Evolutionary conservation across 805 yeast species (phyloP).

Genomic region (Wickerhamiella vanderwaltii): DNA sequence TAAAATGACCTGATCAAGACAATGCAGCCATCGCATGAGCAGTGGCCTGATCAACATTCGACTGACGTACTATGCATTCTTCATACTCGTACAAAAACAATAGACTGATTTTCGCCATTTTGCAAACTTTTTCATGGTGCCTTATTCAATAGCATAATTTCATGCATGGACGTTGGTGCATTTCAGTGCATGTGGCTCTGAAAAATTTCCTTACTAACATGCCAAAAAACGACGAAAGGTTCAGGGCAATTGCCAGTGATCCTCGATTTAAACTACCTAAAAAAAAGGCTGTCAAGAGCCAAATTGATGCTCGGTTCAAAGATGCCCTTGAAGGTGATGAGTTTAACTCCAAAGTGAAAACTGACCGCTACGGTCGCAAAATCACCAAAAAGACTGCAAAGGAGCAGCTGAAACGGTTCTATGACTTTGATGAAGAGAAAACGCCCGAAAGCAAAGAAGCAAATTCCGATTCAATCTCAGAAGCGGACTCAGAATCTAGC

Average conservation of each 20-base stretch:
- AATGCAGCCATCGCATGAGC: constrained; percentile 6
- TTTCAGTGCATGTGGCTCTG: no score
- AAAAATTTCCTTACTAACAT: constrained; percentile 6
- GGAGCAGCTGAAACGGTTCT: constrained; percentile 52
- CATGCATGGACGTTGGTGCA: no score
- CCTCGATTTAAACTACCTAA: constrained; percentile 77
- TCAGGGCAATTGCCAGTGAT: constrained; percentile 66
- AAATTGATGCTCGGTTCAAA: constrained; percentile 78
- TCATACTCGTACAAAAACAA: no score
- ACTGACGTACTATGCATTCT: no score
- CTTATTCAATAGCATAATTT: no score
- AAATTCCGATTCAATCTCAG: constrained; percentile 18
- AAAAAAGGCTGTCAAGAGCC: constrained; percentile 55
- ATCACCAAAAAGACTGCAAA: constrained; percentile 36
- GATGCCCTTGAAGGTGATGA: constrained; percentile 46
- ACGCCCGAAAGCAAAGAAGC: constrained; percentile 16
- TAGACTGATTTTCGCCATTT: no score
- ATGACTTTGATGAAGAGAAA: constrained; percentile 36
- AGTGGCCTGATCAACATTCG: constrained; percentile 7
- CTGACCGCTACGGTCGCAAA: constrained; percentile 76
- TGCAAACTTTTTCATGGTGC: no score
- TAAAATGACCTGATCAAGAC: no score
- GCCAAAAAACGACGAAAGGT: constrained; percentile 55
- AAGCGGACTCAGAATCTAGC: constrained; percentile 11
- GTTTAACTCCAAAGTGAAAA: constrained; percentile 42